Base-by-base conservation (phyloP, 441 rosid species). In the Gossypium gossypioides region DNA sequence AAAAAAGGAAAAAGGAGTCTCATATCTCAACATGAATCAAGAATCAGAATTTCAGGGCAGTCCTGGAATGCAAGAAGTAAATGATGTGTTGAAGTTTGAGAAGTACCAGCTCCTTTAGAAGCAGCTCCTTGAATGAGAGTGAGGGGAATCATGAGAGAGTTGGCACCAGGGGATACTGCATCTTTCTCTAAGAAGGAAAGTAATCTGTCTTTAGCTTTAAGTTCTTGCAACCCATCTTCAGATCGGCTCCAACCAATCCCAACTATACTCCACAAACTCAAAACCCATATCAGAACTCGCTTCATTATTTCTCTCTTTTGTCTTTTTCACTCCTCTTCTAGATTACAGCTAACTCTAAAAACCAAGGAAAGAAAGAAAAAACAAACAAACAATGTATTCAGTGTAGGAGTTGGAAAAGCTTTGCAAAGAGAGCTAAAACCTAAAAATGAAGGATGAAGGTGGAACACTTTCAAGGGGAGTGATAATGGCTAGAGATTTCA, bases 61-160 rank as follows among this genome's bases (percentile, higher is more conserved):
- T 44, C 19, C 55, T 65, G 19, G 51, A 57, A 5, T 6, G 7
- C n/a, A 34, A 21, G 32, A 4, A 46, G 16, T 13, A 24, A 65
- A 24, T 65, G 21, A 42, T 22, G 34, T 22, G 4, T 19, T 16
- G 7, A 6, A 4, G 67, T 64, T 21, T 64, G 5, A 6, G 57
- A n/a, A 16, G 12, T 76, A 90, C 98, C 91, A 71, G 97, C 97
- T 86, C 98, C 97, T 72, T 85, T 87, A 44, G 91, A 76, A 51
- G 80, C 93, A 83, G 98, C 98, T 78, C 91, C 87, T 8, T 79
- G 83, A 74, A 91, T 89, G 73, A 93, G 91, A 69, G 96, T 86
- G 77, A 91, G 93, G 61, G 81, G 86, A n/a, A 91, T 92, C 90
- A 80, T 85, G 69, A 84, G 84, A 72, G 91, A 85, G 50, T 82